These are phyloP conservation scores for Irpex sp. DNA, from an alignment of 1,284 basidiomycete species.

Conservation along the genomic window DNA sequence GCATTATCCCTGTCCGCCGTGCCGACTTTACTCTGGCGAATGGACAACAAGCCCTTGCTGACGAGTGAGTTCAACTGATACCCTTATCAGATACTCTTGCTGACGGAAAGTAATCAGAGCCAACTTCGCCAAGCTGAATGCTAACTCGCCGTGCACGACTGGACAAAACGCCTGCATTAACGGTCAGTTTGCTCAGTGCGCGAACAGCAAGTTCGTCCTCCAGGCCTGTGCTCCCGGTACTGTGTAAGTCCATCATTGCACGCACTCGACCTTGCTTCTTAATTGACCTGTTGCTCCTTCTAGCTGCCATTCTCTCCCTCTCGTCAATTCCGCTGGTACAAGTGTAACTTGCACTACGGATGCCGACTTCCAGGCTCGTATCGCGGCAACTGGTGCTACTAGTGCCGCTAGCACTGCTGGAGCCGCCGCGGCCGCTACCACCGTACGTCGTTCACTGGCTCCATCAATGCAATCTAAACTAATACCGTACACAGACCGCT, in stretches of 20 bases:
- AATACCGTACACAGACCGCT: background rate
- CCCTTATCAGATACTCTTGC: background rate
- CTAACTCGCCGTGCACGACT: conserved; percentile 38
- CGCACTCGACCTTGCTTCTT: background rate
- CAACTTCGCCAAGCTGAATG: conserved; percentile 25
- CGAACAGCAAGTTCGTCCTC: conserved; percentile 42
- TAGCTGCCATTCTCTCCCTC: conserved; percentile 54
- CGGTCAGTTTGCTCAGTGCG: conserved; percentile 47
- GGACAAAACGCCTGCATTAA: conserved; percentile 46
- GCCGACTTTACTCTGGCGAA: conserved; percentile 41
- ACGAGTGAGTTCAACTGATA: conserved; percentile 42
- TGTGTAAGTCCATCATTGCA: conserved; percentile 32
- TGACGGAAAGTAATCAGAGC: background rate
- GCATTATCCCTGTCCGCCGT: conserved; percentile 33
- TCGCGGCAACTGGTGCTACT: conserved; percentile 37
- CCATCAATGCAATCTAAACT: background rate
- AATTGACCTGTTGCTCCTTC: background rate
- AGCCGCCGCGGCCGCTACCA: background rate
- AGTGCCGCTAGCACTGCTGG: conserved; percentile 2
- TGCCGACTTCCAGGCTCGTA: conserved; percentile 35
- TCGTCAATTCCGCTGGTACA: conserved; percentile 40
- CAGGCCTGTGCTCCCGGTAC: conserved; percentile 38
- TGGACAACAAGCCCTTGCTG: conserved; percentile 48
- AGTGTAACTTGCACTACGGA: conserved; percentile 44
- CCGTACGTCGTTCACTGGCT: background rate